Evolutionary conservation across 75 land plant species (phyloP).

Genomic region (Isoetes taiwanensis): DNA sequence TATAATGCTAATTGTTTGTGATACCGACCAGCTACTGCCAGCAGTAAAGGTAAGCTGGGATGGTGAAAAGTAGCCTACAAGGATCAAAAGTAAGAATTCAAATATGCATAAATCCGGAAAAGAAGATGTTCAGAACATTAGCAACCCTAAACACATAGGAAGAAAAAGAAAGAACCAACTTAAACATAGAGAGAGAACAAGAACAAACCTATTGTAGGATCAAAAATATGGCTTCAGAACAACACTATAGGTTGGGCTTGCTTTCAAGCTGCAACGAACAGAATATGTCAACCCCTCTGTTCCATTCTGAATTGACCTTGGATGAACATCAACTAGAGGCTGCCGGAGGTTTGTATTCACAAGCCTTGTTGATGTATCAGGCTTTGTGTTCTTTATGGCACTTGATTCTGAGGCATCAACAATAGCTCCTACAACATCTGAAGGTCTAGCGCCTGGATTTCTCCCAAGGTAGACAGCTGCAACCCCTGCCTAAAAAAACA

Average conservation of each 20-base stretch:
- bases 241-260: constrained; percentile 9
- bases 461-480: constrained; percentile 15
- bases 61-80: constrained; percentile 19
- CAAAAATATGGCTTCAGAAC: constrained; percentile 8
- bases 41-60: constrained; percentile 1
- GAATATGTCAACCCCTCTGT: constrained; percentile 13
- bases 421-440: constrained; percentile 14
- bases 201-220: constrained; percentile 18
- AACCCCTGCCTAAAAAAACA: constrained; percentile 28
- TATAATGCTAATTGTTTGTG: constrained; percentile 15
- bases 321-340: constrained; percentile 10
- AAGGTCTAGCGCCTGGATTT: constrained; percentile 16
- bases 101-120: too few relatives aligned
- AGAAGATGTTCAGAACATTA: too few relatives aligned
- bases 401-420: constrained; percentile 20
- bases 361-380: constrained; percentile 13
- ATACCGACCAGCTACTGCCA: constrained; percentile 19
- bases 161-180: too few relatives aligned
- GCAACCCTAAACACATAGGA: too few relatives aligned
- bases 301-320: constrained; percentile 16
- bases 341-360: constrained; percentile 14
- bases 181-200: too few relatives aligned
- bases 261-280: not conserved
- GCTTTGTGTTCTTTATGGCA: not conserved
- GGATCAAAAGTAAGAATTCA: not conserved